Evolutionary conservation across 2,329 filamentous ascomycete genomes (phyloP), one percentile per base, ranked within the genome.

Genomic region (Exophiala xenobiotica): DNA sequence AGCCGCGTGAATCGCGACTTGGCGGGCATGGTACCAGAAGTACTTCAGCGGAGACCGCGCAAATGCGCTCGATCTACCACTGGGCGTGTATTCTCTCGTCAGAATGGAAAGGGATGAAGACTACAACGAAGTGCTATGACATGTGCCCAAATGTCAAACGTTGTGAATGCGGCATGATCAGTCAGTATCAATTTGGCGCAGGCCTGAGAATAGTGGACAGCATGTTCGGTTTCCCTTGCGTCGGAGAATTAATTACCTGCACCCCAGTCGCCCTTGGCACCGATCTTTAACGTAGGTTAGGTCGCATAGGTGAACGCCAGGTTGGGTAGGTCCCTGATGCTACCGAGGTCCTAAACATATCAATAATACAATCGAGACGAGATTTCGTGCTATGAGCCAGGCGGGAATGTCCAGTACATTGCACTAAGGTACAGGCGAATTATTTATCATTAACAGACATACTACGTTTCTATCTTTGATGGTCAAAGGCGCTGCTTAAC

Each of bases 1-100:
- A 99, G 88, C 81, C 87, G 86, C 54, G 88, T 96, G 69, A 99
- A 96, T 71, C 93, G 86, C 63, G 90, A 95, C 78, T 95, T 96
- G 66, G 86, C 75, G 61, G 91, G 78, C 93, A 97, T 97, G 35
- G 60, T 62, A 58, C 4, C 16, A 11, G 29, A 11, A 5, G 8
- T 12, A 9, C 6, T n/a, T 14, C 19, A 23, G 43, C 16, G 31
- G 19, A 26, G 31, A 26, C 18, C n/a, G 31, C 14, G 40, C 20
- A 23, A 26, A 35, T 9, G 48, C 24, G 31, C 48, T 22, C 18
- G 29, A 11, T 39, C 16, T 23, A 24, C 40, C 41, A 24, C 18
- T 27, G 20, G 9, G 8, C 14, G 19, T n/a, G 19, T n/a, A 24
- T n/a, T 7, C 7, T 40, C 18, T n/a, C 3, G 38, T n/a, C 20